Evolutionary conservation across 352 stramenopile species (phyloP).

Genomic region (Phytophthora cactorum): DNA sequence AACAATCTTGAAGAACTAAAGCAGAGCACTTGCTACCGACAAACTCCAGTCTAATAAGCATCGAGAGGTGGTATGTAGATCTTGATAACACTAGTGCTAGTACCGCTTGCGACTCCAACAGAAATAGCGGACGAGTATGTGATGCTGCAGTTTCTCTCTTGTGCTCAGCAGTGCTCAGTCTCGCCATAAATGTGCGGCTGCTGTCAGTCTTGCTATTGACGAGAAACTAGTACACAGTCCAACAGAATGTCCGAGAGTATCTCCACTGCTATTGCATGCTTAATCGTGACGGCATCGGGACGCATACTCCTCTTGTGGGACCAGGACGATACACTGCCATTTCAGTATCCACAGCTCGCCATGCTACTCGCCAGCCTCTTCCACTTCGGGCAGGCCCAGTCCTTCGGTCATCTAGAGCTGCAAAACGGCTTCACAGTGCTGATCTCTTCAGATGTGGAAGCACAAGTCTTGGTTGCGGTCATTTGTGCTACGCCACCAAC

Average conservation of each 20-base stretch:
- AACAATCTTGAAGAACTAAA: conserved; percentile 29
- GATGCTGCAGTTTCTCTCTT: too few species aligned
- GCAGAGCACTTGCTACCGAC: conserved; percentile 3
- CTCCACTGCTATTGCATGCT: conserved; percentile 40
- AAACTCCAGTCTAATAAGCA: background rate
- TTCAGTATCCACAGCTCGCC: conserved; percentile 48
- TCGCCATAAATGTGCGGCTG: too few species aligned
- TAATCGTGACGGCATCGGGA: conserved; percentile 61
- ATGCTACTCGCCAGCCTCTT: conserved; percentile 66
- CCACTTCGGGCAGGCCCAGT: conserved; percentile 51
- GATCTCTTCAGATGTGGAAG: conserved; percentile 39
- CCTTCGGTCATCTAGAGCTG: conserved; percentile 46
- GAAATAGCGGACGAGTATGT: too few species aligned
- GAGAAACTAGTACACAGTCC: too few species aligned
- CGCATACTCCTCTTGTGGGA: conserved; percentile 56
- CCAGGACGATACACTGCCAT: conserved; percentile 46
- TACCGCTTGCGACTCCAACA: too few species aligned
- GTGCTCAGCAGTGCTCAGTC: too few species aligned
- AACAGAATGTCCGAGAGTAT: conserved; percentile 20
- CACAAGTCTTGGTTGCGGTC: conserved; percentile 51
- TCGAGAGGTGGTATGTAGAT: too few species aligned
- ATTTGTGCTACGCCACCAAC: conserved; percentile 36
- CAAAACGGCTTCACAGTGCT: conserved; percentile 45
- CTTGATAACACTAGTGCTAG: too few species aligned
- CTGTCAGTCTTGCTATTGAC: too few species aligned